Conservation (phyloP, 2,329 filamentous ascomycete genomes). For the Lojkania enalia region DNA sequence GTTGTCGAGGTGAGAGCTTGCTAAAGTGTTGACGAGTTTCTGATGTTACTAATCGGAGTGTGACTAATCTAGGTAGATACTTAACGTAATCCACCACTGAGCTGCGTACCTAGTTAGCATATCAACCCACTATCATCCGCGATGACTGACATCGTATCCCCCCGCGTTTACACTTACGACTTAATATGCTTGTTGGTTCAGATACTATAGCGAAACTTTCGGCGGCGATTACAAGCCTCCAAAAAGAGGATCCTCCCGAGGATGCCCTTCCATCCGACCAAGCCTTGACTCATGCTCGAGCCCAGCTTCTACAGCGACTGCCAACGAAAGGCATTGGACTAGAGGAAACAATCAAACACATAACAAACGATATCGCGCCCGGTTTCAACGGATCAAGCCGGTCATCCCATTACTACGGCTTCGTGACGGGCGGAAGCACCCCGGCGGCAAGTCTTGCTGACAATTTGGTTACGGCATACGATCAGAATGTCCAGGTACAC, state of each 20-base stretch:
- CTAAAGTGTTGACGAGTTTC: background rate
- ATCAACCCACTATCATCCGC: no score
- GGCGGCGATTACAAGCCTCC: slow-evolving; percentile 28
- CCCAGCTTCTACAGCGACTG: slow-evolving; percentile 43
- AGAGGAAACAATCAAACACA: slow-evolving; percentile 47
- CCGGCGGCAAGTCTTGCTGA: slow-evolving; percentile 82
- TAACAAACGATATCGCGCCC: slow-evolving; percentile 51
- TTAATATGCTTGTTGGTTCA: slow-evolving; percentile 18
- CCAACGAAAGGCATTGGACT: slow-evolving; percentile 49
- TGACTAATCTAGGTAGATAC: no score
- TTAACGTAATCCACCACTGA: no score
- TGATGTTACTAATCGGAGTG: no score
- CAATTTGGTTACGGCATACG: slow-evolving; percentile 76
- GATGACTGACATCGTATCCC: no score
- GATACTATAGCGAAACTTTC: slow-evolving; percentile 24
- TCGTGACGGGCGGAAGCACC: slow-evolving; percentile 81
- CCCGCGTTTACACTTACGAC: no score
- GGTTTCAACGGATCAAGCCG: slow-evolving; percentile 68
- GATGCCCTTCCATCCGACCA: slow-evolving; percentile 42
- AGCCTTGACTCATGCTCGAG: slow-evolving; percentile 35
- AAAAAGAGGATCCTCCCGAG: slow-evolving; percentile 20
- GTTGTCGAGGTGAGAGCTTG: background rate
- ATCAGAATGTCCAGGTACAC: slow-evolving; percentile 86
- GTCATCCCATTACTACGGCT: slow-evolving; percentile 68
- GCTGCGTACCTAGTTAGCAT: no score